phyloP scores from a whole-genome alignment of 768 basidiomycete species.

The Rhodotorula babjevae region DNA sequence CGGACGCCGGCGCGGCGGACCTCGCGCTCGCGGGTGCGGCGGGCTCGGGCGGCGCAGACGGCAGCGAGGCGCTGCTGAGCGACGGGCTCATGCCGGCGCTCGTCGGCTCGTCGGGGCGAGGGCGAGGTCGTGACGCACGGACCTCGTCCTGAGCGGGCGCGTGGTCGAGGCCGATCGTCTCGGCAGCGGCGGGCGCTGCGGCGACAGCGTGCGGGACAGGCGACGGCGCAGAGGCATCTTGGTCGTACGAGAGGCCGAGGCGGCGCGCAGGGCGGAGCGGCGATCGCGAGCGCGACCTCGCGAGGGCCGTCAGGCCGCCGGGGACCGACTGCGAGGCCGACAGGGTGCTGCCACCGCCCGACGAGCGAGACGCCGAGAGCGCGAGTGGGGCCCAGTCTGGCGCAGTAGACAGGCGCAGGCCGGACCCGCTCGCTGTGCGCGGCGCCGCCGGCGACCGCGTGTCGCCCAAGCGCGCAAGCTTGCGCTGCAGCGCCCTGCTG shows the following conservation, averaged over 20 bases:
- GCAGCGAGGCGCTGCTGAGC: background rate
- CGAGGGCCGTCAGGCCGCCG: background rate
- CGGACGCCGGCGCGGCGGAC: background rate
- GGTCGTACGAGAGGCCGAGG: background rate
- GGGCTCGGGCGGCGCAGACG: background rate
- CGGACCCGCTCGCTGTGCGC: background rate
- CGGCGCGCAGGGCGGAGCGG: background rate
- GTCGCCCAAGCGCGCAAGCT: constrained; percentile 1
- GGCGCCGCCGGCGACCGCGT: constrained; percentile 10
- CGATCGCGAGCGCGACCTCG: constrained; percentile 5
- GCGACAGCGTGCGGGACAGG: too few species aligned
- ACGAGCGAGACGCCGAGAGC: background rate
- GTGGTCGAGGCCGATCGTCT: constrained; percentile 14
- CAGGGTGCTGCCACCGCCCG: background rate
- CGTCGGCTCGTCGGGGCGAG: too few species aligned
- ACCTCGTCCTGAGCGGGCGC: constrained; percentile 9
- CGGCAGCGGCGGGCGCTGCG: background rate
- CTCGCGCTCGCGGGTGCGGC: too few species aligned
- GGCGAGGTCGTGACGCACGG: too few species aligned
- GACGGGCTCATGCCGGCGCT: background rate
- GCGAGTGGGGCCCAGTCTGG: background rate
- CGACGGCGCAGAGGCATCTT: background rate
- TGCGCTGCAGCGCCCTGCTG: constrained; percentile 14
- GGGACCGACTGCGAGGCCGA: background rate
- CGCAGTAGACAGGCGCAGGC: background rate